Percentiles rank a stretch among this genome's conserved stretches.
These are phyloP conservation scores for Delonix regia DNA, from an alignment of 306 rosid genomes.

Conservation along the genomic window DNA sequence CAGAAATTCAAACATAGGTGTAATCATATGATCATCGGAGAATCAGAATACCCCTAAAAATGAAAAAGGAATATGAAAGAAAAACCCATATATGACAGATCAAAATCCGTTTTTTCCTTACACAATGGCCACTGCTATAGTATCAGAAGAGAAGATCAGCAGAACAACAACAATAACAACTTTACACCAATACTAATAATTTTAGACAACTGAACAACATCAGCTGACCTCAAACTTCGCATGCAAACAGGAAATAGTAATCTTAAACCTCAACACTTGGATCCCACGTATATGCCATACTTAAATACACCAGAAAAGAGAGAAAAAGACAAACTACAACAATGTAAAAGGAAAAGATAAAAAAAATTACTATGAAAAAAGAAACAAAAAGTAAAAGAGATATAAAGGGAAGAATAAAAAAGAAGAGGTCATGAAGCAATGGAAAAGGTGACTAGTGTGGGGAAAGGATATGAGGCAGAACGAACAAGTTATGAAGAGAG, in stretches of 20 bases:
- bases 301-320: constrained; percentile 22
- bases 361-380: neutral
- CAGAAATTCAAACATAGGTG: constrained; percentile 12
- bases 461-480: constrained; percentile 27
- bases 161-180: constrained; percentile 33
- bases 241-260: constrained; percentile 53
- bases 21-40: constrained; percentile 4
- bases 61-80: neutral
- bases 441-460: constrained; percentile 22
- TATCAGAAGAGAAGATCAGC: constrained; percentile 33
- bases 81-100: constrained; percentile 7
- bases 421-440: constrained; percentile 31
- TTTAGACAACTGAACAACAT: constrained; percentile 33
- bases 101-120: constrained; percentile 10
- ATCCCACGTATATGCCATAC: constrained; percentile 35
- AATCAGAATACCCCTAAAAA: neutral
- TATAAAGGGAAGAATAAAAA: constrained; percentile 18
- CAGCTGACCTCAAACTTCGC: constrained; percentile 56
- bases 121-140: constrained; percentile 16
- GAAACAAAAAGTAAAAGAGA: neutral
- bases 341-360: neutral
- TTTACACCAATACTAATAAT: constrained; percentile 36
- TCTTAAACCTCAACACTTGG: constrained; percentile 39
- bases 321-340: neutral
- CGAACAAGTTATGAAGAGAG: constrained; percentile 4